Base-by-base conservation (phyloP, 2,329 filamentous ascomycete species). In the Trichoderma asperellum region DNA sequence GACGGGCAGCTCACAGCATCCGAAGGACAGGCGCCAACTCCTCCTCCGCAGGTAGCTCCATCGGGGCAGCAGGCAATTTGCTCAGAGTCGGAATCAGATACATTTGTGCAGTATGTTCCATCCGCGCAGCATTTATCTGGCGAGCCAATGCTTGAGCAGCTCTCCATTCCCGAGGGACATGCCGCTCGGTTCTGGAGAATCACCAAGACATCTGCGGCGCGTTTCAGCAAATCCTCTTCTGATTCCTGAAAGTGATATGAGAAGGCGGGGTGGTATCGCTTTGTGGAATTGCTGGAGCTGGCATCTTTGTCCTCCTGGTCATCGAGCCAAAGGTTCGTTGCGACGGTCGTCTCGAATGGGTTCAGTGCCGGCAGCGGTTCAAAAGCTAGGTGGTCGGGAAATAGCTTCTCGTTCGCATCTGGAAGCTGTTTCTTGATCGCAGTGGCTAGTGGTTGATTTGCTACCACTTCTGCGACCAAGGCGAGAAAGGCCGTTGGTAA, bases 61-160 rank as follows among this genome's bases (percentile, higher is more conserved):
- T 82, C 76, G 0, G 91, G 90, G 79, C 92, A 96, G 79, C 92
- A 96, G 3, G 92, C 92, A 2, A 95, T 88, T 56, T 87, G 86
- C 8, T 91, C 91, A 34, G 90, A 82, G 0, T 85, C 86, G 6
- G 86, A 86, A 77, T 92, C 87, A 37, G 84, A 77, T 5, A 93
- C 88, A 29, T 81, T 79, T 58, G 91, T 88, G 76, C 92, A 96
- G 8, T 84, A 87, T 73, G 91, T 88, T 18, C 83, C 85, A n/a
- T 83, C 82, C 27, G 84, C 81, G 77, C 92, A 96, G 81, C 92
- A 96, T 78, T 90, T 91, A 78, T 93, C 87, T 1, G 91, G 87
- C 57, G 87, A 85, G 8, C 86, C 87, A 73, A 93, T 90, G 21
- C 80, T 80, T 18, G 84, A 83, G 78, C 92, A 96, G 76, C 84